These are phyloP conservation scores for Ascochyta viciae-villosae DNA, from an alignment of 2,329 filamentous ascomycete genomes.

Conservation along the genomic window DNA sequence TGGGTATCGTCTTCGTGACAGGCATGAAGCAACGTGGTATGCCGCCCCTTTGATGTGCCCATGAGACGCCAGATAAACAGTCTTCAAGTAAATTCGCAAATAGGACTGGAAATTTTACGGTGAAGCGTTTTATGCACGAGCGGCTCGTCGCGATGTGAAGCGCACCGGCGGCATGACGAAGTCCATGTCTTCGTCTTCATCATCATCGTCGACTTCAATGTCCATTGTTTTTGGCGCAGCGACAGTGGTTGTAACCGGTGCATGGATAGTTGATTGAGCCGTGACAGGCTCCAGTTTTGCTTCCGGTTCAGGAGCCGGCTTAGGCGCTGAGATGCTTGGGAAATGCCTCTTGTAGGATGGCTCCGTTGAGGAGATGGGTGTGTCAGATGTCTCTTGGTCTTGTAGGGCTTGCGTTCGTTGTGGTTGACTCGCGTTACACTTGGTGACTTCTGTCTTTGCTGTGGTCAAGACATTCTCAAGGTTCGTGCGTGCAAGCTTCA, in stretches of 20 bases:
- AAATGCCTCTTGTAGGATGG: constrained; percentile 24
- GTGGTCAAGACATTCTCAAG: constrained; percentile 69
- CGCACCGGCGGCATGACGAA: constrained; percentile 49
- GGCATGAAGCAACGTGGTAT: constrained; percentile 7
- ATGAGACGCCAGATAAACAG: constrained; percentile 6
- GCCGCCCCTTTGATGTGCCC: constrained; percentile 3
- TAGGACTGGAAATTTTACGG: constrained; percentile 8
- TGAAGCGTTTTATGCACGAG: constrained; percentile 16
- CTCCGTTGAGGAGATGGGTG: constrained; percentile 24
- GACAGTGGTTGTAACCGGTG: constrained; percentile 10
- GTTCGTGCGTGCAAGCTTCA: constrained; percentile 71
- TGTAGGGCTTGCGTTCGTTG: constrained; percentile 19
- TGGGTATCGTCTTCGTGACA: constrained; percentile 14
- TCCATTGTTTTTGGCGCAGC: constrained; percentile 32
- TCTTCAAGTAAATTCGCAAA: constrained; percentile 30
- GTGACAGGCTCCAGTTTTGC: constrained; percentile 15
- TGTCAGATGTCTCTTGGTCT: constrained; percentile 26
- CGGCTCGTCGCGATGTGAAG: constrained; percentile 40
- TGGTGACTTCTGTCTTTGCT: constrained; percentile 55
- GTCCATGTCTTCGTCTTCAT: constrained; percentile 40
- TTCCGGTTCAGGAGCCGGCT: constrained; percentile 8
- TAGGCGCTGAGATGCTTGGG: constrained; percentile 18
- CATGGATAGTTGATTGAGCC: constrained; percentile 2
- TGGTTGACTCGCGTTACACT: constrained; percentile 28
- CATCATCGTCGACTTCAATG: constrained; percentile 48